Evolutionary conservation across 2,329 filamentous ascomycete species (phyloP).

Genomic region (Dothideomycetes sp.): DNA sequence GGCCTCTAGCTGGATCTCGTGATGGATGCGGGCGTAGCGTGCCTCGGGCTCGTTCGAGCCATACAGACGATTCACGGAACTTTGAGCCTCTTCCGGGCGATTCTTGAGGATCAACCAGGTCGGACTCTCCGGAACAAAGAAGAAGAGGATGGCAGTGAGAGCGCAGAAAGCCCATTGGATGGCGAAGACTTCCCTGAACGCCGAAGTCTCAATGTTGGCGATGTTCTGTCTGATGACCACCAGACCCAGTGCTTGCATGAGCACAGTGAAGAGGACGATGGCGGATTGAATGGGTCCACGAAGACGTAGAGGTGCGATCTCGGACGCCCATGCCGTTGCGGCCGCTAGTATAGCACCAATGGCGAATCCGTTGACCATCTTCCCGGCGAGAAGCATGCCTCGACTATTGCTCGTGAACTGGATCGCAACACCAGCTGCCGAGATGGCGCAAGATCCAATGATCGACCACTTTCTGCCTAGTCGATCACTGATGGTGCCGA

Average conservation of each 20-base stretch:
- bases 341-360: conserved; percentile 35
- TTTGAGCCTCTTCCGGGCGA: conserved; percentile 31
- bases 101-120: conserved; percentile 46
- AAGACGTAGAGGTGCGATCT: conserved; percentile 35
- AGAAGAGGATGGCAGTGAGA: conserved; percentile 41
- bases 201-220: conserved; percentile 16
- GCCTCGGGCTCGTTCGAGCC: conserved; percentile 27
- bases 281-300: conserved; percentile 38
- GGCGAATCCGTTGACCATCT: conserved; percentile 34
- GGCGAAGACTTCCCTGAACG: conserved; percentile 31
- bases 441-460: too few relatives aligned
- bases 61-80: conserved; percentile 39
- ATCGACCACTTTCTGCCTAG: too few relatives aligned
- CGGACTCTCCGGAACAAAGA: conserved; percentile 39
- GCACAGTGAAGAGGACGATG: conserved; percentile 37
- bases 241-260: conserved; percentile 38
- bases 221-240: conserved; percentile 29
- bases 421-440: too few relatives aligned
- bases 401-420: too few relatives aligned
- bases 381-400: too few relatives aligned
- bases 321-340: conserved; percentile 41
- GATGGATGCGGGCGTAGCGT: conserved; percentile 31
- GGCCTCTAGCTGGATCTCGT: conserved; percentile 45
- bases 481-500: too few relatives aligned
- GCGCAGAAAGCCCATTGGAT: conserved; percentile 35